Conservation (phyloP, 2,329 filamentous ascomycete genomes). For the Epichloe coenophiala region DNA sequence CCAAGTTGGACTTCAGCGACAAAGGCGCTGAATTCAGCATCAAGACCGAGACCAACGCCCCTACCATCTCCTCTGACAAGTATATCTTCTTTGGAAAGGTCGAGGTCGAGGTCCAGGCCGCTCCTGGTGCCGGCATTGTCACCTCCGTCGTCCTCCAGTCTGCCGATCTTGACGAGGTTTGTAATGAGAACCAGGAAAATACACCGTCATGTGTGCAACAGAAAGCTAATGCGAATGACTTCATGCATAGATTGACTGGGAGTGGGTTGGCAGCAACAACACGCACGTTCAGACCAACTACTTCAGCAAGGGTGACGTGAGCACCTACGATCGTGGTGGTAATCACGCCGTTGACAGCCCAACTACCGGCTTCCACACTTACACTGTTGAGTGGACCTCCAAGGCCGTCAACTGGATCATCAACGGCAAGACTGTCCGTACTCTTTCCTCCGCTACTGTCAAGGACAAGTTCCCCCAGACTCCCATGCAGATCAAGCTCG, state of each 20-base stretch:
- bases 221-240: neutral
- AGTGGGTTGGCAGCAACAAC: slow-evolving; percentile 60
- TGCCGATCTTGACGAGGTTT: slow-evolving; percentile 57
- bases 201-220: neutral
- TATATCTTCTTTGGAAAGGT: slow-evolving; percentile 96
- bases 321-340: slow-evolving; percentile 54
- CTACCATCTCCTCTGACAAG: slow-evolving; percentile 64
- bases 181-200: slow-evolving; percentile 69
- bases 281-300: slow-evolving; percentile 73
- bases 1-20: slow-evolving; percentile 31
- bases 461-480: slow-evolving; percentile 55
- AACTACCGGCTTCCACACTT: slow-evolving; percentile 42
- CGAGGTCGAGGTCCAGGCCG: slow-evolving; percentile 64
- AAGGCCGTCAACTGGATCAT: slow-evolving; percentile 51
- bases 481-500: slow-evolving; percentile 57
- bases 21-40: slow-evolving; percentile 52
- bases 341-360: slow-evolving; percentile 44
- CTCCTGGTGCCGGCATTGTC: slow-evolving; percentile 73
- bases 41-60: slow-evolving; percentile 47
- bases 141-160: slow-evolving; percentile 85
- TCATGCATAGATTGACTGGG: slow-evolving; percentile 56
- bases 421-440: slow-evolving; percentile 47
- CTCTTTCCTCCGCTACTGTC: slow-evolving; percentile 43
- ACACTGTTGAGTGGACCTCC: slow-evolving; percentile 55
- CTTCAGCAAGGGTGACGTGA: slow-evolving; percentile 61